These are phyloP conservation scores for Teunomyces kruisii DNA, from an alignment of 805 yeast species.

Conservation along the genomic window DNA sequence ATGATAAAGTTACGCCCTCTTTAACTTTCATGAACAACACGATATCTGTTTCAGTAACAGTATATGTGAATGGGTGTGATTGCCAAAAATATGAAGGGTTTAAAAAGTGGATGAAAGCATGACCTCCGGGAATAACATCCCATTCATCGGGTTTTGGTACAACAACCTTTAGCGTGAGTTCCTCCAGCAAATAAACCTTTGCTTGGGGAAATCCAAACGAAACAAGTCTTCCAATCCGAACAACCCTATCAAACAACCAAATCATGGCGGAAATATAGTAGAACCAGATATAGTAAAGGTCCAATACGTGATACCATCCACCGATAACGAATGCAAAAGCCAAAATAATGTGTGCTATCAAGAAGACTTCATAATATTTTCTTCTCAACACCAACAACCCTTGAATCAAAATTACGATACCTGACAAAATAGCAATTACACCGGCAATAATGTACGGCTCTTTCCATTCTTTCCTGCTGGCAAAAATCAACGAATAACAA, in stretches of 20 bases:
- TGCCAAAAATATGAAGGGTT: conserved; percentile 29
- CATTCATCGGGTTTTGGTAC: conserved; percentile 23
- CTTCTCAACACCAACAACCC: conserved; percentile 19
- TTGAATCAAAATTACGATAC: conserved; percentile 18
- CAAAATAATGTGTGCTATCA: conserved; percentile 21
- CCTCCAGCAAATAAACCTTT: conserved; percentile 20
- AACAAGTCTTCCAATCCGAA: conserved; percentile 19
- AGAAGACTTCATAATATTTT: conserved; percentile 22
- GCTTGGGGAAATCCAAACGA: conserved; percentile 25
- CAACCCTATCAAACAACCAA: conserved; percentile 24
- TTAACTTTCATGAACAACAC: conserved; percentile 24
- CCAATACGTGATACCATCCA: conserved; percentile 15
- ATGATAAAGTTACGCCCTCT: conserved; percentile 26
- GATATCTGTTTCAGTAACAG: conserved; percentile 17
- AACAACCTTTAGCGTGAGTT: conserved; percentile 23
- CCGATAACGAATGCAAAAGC: conserved; percentile 21
- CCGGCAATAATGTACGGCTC: conserved; percentile 22
- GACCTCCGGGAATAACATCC: conserved; percentile 24
- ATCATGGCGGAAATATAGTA: conserved; percentile 19
- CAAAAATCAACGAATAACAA: conserved; percentile 4
- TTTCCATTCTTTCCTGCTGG: conserved; percentile 1
- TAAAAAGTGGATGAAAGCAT: conserved; percentile 27
- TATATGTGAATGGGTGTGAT: conserved; percentile 30
- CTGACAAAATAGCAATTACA: conserved; percentile 15
- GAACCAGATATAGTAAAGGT: conserved; percentile 12